These are phyloP conservation scores for Knoxia roxburghii DNA, from an alignment of 257 asterid genomes.

Conservation along the genomic window DNA sequence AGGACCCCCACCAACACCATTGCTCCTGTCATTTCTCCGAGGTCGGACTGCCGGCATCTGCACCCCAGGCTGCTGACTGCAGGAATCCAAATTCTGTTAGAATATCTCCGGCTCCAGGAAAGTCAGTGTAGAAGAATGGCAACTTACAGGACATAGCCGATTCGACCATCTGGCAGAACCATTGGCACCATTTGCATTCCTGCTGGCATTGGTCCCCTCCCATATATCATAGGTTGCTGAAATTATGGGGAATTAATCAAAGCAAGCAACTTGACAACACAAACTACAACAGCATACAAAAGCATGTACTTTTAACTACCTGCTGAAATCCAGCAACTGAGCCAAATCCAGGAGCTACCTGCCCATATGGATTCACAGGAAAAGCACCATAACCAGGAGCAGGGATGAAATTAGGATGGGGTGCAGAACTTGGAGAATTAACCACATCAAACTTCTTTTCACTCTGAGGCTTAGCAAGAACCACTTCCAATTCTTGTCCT, in stretches of 20 bases:
- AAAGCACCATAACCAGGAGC: conserved; percentile 77
- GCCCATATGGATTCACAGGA: conserved; percentile 71
- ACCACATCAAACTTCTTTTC: conserved; percentile 69
- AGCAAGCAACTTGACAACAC: conserved; percentile 6
- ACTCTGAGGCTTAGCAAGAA: conserved; percentile 93
- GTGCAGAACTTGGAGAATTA: conserved; percentile 46
- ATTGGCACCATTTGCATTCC: conserved; percentile 99
- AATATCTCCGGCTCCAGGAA: neutral
- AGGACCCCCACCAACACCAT: conserved; percentile 49
- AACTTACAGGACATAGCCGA: conserved; percentile 96
- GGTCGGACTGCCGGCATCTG: conserved; percentile 78
- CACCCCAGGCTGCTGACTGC: conserved; percentile 93
- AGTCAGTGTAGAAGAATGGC: conserved; percentile 9
- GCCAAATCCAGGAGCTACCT: conserved; percentile 62
- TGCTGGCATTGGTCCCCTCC: conserved; percentile 94
- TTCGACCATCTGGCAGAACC: conserved; percentile 96
- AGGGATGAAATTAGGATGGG: conserved; percentile 62
- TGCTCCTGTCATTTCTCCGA: conserved; percentile 68
- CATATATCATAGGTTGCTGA: conserved; percentile 88
- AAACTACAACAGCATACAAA: neutral
- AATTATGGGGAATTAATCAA: conserved; percentile 6
- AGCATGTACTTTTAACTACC: conserved; percentile 31
- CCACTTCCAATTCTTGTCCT: conserved; percentile 83
- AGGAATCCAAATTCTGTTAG: conserved; percentile 6
- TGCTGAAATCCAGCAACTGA: conserved; percentile 78